Percentiles rank a stretch among this genome's conserved stretches.
Conservation (phyloP, 2,329 filamentous ascomycete species). For the Calonectria pteridis region DNA sequence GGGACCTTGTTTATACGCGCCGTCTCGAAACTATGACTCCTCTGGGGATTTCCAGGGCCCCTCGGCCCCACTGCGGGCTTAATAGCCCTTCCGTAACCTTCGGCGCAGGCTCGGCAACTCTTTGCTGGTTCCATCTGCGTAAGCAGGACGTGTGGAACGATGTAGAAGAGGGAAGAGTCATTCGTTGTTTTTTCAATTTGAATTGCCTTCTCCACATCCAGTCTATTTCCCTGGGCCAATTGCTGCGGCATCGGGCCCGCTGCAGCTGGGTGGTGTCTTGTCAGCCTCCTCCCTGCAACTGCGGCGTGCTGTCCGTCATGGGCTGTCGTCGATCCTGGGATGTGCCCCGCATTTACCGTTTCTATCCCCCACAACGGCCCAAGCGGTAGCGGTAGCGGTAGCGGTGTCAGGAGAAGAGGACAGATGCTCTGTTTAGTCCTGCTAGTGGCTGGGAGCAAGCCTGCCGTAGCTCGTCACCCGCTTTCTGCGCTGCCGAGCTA, state of each 20-base stretch:
- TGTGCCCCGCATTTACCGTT: conserved; percentile 1
- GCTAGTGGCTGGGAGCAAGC: background rate
- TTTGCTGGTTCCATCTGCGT: background rate
- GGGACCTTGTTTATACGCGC: background rate
- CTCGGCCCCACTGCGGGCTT: conserved; percentile 45
- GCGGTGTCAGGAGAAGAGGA: background rate
- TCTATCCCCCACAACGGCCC: background rate
- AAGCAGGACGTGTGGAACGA: background rate
- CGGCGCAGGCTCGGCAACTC: conserved; percentile 24
- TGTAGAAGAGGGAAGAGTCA: background rate
- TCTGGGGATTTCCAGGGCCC: conserved; percentile 14
- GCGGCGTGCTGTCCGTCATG: background rate
- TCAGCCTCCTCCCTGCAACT: background rate
- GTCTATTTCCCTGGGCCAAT: background rate
- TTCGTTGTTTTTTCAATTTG: background rate
- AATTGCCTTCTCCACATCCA: no score
- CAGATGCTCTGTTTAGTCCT: background rate
- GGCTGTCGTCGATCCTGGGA: background rate
- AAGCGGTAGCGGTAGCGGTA: background rate
- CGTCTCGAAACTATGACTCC: conserved; percentile 13
- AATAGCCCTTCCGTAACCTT: conserved; percentile 26
- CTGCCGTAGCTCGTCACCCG: background rate
- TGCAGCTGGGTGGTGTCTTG: background rate
- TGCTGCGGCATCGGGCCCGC: background rate
- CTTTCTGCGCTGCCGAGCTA: background rate